phyloP scores from a whole-genome alignment of 1,284 basidiomycete species.

The Tetrapyrgos nigripes region DNA sequence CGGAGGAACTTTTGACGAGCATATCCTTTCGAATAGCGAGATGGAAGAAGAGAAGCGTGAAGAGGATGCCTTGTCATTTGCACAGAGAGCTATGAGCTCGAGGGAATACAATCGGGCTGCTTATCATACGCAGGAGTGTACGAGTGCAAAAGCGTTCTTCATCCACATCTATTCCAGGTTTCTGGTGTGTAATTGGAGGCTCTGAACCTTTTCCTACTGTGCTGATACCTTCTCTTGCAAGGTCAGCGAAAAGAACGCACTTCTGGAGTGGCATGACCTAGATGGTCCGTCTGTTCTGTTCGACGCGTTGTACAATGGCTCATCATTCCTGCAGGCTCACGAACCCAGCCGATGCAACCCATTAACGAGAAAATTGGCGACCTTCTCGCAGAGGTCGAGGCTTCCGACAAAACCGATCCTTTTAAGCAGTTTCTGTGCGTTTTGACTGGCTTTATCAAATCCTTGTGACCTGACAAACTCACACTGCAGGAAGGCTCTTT shows the following conservation, averaged over 20 bases:
- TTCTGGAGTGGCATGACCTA: slow-evolving; percentile 15
- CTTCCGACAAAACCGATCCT: slow-evolving; percentile 63
- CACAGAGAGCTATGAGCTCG: slow-evolving; percentile 4
- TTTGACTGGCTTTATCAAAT: slow-evolving; percentile 13
- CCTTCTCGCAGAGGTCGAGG: slow-evolving; percentile 4
- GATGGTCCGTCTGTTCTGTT: slow-evolving; percentile 4
- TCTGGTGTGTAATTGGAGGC: neutral
- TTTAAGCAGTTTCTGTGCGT: slow-evolving; percentile 87
- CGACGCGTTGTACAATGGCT: neutral
- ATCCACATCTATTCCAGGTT: neutral
- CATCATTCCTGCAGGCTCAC: slow-evolving; percentile 7
- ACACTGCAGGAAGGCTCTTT: slow-evolving; percentile 71
- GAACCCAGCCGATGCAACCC: slow-evolving; percentile 9
- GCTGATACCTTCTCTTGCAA: neutral
- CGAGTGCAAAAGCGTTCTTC: slow-evolving; percentile 7
- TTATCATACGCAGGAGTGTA: slow-evolving; percentile 4
- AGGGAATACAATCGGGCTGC: slow-evolving; percentile 13
- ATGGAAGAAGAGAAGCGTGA: slow-evolving; percentile 8
- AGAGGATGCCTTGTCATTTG: slow-evolving; percentile 6
- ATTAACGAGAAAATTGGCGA: slow-evolving; percentile 1
- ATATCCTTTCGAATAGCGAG: slow-evolving; percentile 1
- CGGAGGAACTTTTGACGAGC: neutral
- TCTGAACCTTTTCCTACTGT: neutral
- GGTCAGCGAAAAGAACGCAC: slow-evolving; percentile 10
- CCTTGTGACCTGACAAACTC: slow-evolving; percentile 11